phyloP scores from a whole-genome alignment of 371 early-diverging fungal species.

The Umbelopsis sp. region DNA sequence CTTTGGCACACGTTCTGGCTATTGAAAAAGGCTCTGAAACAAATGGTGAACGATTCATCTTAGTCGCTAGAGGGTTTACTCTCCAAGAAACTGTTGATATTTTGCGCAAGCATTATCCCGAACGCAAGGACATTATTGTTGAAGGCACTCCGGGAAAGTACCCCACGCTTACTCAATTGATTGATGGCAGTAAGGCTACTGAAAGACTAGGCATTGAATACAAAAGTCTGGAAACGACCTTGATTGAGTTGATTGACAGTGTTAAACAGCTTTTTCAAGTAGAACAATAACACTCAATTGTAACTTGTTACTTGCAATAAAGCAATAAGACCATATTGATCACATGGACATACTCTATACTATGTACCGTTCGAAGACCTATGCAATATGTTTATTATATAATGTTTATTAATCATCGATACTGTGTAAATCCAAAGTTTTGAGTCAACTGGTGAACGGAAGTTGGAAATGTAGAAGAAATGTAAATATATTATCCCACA shows the following conservation, averaged over 20 bases:
- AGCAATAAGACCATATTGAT: too few species aligned
- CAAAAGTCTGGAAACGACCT: not conserved
- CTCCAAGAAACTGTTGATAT: not conserved
- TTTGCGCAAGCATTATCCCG: not conserved
- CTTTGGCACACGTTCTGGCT: slow-evolving; percentile 11
- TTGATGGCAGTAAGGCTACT: not conserved
- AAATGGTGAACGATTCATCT: slow-evolving; percentile 14
- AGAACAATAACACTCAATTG: too few species aligned
- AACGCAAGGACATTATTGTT: not conserved
- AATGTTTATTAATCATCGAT: too few species aligned
- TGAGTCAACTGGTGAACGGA: too few species aligned
- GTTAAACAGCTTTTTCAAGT: not conserved
- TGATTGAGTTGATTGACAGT: not conserved
- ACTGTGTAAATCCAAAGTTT: too few species aligned
- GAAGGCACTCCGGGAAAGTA: not conserved
- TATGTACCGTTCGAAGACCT: too few species aligned
- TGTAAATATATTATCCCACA: too few species aligned
- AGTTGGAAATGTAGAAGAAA: too few species aligned
- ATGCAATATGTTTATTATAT: too few species aligned
- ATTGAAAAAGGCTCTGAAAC: slow-evolving; percentile 11
- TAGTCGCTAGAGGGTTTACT: not conserved
- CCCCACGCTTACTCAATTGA: too few species aligned
- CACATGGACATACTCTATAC: too few species aligned
- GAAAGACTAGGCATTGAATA: not conserved
- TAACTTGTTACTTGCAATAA: too few species aligned